These are phyloP conservation scores for Cryptococcus amylolentus DNA, from an alignment of 1,284 basidiomycete species.

Conservation along the genomic window DNA sequence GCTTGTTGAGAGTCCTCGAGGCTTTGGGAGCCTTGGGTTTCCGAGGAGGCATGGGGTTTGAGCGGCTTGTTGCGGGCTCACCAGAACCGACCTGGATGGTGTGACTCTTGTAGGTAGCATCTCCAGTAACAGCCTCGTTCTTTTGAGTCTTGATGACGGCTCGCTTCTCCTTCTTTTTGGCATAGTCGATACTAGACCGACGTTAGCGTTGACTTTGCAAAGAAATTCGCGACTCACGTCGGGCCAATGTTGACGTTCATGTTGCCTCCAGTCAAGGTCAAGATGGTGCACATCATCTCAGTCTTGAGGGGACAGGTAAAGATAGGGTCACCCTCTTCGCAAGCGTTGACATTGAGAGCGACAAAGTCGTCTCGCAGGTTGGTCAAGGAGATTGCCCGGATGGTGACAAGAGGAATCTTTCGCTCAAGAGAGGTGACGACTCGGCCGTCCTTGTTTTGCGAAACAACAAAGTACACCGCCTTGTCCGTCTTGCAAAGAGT, in stretches of 20 bases:
- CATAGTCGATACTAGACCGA: conserved; percentile 67
- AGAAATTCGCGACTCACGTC: conserved; percentile 57
- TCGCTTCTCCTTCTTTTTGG: conserved; percentile 97
- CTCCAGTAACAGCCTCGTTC: conserved; percentile 77
- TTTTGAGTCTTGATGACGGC: conserved; percentile 82
- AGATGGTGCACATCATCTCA: conserved; percentile 77
- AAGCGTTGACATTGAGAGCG: conserved; percentile 67
- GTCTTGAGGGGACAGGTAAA: conserved; percentile 95
- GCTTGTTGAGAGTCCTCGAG: conserved; percentile 38
- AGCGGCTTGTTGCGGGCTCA: conserved; percentile 75
- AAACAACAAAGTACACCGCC: conserved; percentile 79
- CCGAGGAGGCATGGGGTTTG: conserved; percentile 76
- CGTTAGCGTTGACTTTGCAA: conserved; percentile 7
- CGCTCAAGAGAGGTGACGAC: conserved; percentile 69
- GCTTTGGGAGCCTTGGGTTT: conserved; percentile 59
- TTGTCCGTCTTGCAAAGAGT: conserved; percentile 68
- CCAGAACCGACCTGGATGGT: conserved; percentile 84
- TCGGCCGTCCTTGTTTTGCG: conserved; percentile 64
- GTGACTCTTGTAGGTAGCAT: conserved; percentile 92
- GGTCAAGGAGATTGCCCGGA: conserved; percentile 80
- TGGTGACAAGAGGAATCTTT: conserved; percentile 83
- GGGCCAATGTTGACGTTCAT: conserved; percentile 72
- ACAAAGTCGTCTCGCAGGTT: conserved; percentile 94
- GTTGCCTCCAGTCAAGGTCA: conserved; percentile 74
- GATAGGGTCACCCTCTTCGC: conserved; percentile 93